phyloP scores from a whole-genome alignment of 495 filamentous ascomycete species.

The Penicillium tannophilum region DNA sequence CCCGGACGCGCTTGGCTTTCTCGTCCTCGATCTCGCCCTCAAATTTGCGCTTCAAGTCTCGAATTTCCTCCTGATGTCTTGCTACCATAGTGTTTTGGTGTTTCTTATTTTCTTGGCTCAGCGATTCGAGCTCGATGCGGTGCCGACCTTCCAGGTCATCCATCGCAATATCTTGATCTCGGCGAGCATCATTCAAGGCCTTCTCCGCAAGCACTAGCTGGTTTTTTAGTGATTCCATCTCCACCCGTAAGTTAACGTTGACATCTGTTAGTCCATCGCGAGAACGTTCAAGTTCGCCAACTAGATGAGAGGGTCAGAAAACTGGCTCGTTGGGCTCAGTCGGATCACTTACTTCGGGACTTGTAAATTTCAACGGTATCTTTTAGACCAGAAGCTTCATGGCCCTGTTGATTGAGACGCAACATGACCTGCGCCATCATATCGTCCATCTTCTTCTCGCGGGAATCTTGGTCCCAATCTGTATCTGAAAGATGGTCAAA shows the following conservation, averaged over 20 bases:
- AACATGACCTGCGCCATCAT: constrained; percentile 61
- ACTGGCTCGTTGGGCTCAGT: too few relatives aligned
- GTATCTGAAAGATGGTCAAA: constrained; percentile 45
- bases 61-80: constrained; percentile 53
- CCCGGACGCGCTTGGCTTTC: constrained; percentile 55
- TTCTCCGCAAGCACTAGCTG: constrained; percentile 46
- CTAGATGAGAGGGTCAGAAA: constrained; percentile 43
- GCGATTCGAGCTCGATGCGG: constrained; percentile 49
- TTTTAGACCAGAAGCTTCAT: constrained; percentile 63
- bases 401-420: constrained; percentile 61
- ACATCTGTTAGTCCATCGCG: constrained; percentile 56
- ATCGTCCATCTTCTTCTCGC: constrained; percentile 65
- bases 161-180: constrained; percentile 57
- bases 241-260: constrained; percentile 57
- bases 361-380: constrained; percentile 72
- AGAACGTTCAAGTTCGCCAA: constrained; percentile 64
- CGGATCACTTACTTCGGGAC: constrained; percentile 61
- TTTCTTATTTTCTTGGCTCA: constrained; percentile 41
- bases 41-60: constrained; percentile 48
- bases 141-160: constrained; percentile 58
- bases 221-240: constrained; percentile 58
- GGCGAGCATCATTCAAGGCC: constrained; percentile 51
- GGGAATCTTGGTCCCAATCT: constrained; percentile 73
- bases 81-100: constrained; percentile 40
- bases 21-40: constrained; percentile 68